Conservation (phyloP, 2,329 filamentous ascomycete genomes). For the Neospermospora avenae region DNA sequence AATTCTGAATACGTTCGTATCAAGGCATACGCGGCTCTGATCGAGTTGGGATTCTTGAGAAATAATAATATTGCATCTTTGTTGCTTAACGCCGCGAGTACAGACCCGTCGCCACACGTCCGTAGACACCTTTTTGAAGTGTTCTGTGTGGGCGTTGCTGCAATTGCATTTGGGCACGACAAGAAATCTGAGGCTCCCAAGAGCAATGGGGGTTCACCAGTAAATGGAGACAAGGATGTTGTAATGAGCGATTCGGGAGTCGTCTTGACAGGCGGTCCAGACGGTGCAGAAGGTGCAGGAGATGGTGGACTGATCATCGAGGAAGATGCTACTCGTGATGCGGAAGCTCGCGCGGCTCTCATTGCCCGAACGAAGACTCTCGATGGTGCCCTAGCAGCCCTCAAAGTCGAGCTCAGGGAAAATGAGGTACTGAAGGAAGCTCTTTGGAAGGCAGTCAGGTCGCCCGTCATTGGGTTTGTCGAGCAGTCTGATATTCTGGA, state of each 20-base stretch:
- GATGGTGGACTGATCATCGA: conserved; percentile 46
- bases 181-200: conserved; percentile 27
- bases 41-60: conserved; percentile 60
- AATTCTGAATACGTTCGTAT: conserved; percentile 61
- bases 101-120: conserved; percentile 61
- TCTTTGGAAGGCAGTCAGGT: conserved; percentile 49
- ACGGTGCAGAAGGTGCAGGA: conserved; percentile 17
- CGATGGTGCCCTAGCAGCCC: conserved; percentile 43
- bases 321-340: conserved; percentile 42
- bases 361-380: conserved; percentile 49
- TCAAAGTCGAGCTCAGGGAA: conserved; percentile 47
- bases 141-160: conserved; percentile 57
- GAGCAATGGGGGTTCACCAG: conserved; percentile 8
- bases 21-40: conserved; percentile 61
- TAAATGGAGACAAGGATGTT: conserved; percentile 19
- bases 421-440: conserved; percentile 44
- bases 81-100: conserved; percentile 56
- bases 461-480: conserved; percentile 43
- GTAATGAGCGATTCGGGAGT: conserved; percentile 20
- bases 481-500: conserved; percentile 51
- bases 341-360: conserved; percentile 42
- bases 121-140: conserved; percentile 57
- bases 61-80: conserved; percentile 54
- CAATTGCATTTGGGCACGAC: conserved; percentile 61
- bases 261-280: not conserved